phyloP scores from a whole-genome alignment of 106 monocot genomes.

The Dioscorea zingiberensis region DNA sequence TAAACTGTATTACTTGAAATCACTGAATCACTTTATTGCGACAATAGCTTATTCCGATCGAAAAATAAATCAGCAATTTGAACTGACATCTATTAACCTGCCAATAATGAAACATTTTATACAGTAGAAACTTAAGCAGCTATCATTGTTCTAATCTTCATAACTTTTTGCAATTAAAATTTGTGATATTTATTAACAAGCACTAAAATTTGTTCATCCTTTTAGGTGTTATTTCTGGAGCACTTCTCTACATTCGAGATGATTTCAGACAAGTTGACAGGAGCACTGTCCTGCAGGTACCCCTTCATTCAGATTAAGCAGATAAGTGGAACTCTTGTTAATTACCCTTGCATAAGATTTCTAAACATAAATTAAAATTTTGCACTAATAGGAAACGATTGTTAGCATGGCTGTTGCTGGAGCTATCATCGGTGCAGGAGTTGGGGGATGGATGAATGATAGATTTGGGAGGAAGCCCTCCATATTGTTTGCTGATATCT shows the following conservation, averaged over 20 bases:
- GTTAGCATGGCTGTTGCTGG: conserved; percentile 99
- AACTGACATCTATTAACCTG: no score
- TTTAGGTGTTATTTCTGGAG: conserved; percentile 86
- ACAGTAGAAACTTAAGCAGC: no score
- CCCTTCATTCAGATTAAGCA: not conserved
- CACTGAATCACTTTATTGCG: no score
- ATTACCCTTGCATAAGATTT: not conserved
- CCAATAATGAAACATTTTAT: no score
- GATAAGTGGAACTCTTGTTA: not conserved
- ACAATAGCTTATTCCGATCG: no score
- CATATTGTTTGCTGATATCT: conserved; percentile 63
- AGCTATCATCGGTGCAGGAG: conserved; percentile 74
- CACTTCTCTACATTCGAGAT: conserved; percentile 78
- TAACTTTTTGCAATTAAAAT: no score
- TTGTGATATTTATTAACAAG: no score
- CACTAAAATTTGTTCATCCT: not conserved
- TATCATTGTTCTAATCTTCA: no score
- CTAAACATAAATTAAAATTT: not conserved
- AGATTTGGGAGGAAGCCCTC: conserved; percentile 56
- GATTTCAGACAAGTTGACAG: conserved; percentile 55
- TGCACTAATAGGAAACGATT: conserved; percentile 64
- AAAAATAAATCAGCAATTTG: no score
- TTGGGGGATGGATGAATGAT: conserved; percentile 92
- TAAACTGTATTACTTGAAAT: no score
- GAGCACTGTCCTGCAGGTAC: conserved; percentile 56